A percentile compares a stretch with the other conserved stretches of the same genome.
phyloP scores from a whole-genome alignment of 257 asterid species.

The Solanum piurae region DNA sequence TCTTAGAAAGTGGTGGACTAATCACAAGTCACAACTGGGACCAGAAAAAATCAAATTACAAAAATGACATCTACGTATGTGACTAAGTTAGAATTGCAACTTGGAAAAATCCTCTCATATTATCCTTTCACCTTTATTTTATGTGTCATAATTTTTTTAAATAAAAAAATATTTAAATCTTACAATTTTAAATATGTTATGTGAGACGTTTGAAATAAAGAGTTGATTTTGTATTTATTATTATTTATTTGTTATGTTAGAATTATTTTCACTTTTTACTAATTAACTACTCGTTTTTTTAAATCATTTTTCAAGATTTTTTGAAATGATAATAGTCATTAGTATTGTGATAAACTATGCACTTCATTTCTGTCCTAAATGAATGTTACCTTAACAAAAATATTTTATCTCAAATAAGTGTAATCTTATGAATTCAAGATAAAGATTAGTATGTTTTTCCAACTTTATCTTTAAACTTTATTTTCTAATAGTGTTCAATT shows the following conservation, averaged over 20 bases:
- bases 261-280: background rate
- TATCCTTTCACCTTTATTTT: background rate
- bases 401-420: background rate
- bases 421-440: background rate
- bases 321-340: background rate
- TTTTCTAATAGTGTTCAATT: background rate
- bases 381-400: rapidly evolving
- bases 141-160: background rate
- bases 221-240: background rate
- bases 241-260: rapidly evolving
- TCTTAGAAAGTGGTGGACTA: background rate
- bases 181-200: too few species aligned
- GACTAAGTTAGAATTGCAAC: background rate
- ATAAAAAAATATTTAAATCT: background rate
- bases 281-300: background rate
- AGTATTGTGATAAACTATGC: background rate
- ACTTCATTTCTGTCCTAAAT: background rate
- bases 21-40: background rate
- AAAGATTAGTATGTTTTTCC: rapidly evolving
- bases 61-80: background rate
- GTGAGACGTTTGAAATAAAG: background rate
- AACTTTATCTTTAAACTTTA: background rate
- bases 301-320: background rate
- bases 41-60: background rate
- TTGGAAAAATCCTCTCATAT: background rate